These are phyloP conservation scores for Silene noctiflora DNA, from an alignment of 179 eudicot species.

Conservation along the genomic window DNA sequence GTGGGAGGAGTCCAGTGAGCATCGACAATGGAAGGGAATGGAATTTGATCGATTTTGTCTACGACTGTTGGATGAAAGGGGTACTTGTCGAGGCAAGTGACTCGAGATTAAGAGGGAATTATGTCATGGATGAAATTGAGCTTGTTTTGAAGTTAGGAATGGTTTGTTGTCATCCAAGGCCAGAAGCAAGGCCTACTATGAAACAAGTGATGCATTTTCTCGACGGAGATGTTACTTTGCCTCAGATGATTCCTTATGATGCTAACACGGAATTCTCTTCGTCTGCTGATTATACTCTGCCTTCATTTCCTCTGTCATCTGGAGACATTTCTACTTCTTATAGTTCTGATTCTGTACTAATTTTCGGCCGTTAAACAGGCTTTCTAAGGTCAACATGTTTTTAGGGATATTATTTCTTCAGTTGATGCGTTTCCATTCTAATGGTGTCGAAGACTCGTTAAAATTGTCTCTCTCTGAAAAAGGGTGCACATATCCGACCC, in stretches of 20 bases:
- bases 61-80: slow-evolving; percentile 17
- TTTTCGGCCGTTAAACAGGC: slow-evolving; percentile 2
- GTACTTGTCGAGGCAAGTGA: slow-evolving; percentile 17
- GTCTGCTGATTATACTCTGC: not conserved
- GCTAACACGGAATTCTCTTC: not conserved
- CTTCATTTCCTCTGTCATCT: slow-evolving; percentile 20
- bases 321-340: slow-evolving; percentile 14
- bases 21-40: slow-evolving; percentile 16
- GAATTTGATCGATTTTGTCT: slow-evolving; percentile 14
- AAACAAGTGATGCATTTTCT: slow-evolving; percentile 25
- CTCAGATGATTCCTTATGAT: slow-evolving; percentile 18
- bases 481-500: too few species aligned
- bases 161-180: slow-evolving; percentile 21
- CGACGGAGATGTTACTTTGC: slow-evolving; percentile 19
- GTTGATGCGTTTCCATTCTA: not conserved
- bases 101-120: slow-evolving; percentile 16
- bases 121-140: slow-evolving; percentile 12
- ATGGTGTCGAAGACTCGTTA: too few species aligned
- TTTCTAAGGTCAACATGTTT: too few species aligned
- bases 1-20: slow-evolving; percentile 28
- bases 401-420: too few species aligned
- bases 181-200: slow-evolving; percentile 26
- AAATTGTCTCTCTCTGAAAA: too few species aligned
- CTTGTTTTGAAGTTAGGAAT: slow-evolving; percentile 21
- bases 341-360: slow-evolving; percentile 19